Conservation (phyloP, 1,284 basidiomycete species). For the Omphalotus olearius region DNA sequence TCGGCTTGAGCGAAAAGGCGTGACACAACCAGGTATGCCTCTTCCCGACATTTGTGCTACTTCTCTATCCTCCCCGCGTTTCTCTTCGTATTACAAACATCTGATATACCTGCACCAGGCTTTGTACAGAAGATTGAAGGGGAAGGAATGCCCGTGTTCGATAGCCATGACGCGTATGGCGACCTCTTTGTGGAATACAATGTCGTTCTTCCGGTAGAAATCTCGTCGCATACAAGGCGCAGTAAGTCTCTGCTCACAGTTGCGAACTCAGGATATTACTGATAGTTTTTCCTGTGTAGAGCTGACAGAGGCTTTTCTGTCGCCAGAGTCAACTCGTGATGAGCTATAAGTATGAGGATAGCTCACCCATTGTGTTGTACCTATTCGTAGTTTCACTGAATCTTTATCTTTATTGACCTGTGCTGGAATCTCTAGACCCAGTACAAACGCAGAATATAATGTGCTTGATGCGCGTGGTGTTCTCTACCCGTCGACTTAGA, state of each 20-base stretch:
- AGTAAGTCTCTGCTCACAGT: conserved; percentile 45
- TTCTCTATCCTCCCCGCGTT: too few species aligned
- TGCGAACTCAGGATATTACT: background rate
- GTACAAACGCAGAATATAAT: too few species aligned
- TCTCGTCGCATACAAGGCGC: conserved; percentile 60
- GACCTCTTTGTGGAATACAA: conserved; percentile 90
- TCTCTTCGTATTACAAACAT: background rate
- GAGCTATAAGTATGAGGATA: conserved; percentile 39
- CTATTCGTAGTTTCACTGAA: too few species aligned
- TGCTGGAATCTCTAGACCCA: too few species aligned
- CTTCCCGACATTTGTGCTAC: too few species aligned
- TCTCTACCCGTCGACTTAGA: too few species aligned
- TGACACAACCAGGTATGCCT: conserved; percentile 81
- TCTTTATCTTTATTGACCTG: too few species aligned
- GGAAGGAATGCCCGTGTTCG: conserved; percentile 86
- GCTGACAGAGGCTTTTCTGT: conserved; percentile 52
- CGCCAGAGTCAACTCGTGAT: conserved; percentile 39
- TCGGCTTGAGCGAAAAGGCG: conserved; percentile 63
- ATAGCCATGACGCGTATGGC: conserved; percentile 55
- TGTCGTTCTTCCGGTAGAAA: conserved; percentile 76
- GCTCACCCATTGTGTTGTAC: too few species aligned
- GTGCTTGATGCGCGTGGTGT: too few species aligned
- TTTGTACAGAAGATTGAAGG: conserved; percentile 83
- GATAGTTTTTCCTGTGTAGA: conserved; percentile 30
- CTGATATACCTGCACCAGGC: conserved; percentile 36